phyloP scores from a whole-genome alignment of 805 yeast species.

The Nakazawaea molendinolei region DNA sequence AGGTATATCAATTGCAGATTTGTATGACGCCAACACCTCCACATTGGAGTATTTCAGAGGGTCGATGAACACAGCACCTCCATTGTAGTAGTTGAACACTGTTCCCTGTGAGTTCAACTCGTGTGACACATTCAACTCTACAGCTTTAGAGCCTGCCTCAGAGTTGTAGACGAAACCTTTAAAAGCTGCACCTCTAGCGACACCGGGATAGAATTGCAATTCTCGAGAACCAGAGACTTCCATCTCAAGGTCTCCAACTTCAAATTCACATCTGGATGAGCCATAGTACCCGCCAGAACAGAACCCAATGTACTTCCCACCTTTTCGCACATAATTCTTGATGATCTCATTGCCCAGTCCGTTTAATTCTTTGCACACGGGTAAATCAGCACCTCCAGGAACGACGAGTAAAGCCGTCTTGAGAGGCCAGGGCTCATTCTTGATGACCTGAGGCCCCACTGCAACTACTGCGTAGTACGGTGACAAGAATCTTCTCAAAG shows the following conservation, averaged over 20 bases:
- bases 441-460: constrained; percentile 54
- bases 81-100: constrained; percentile 60
- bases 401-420: constrained; percentile 75
- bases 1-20: constrained; percentile 46
- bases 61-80: constrained; percentile 83
- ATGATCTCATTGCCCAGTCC: constrained; percentile 63
- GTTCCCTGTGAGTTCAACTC: constrained; percentile 23
- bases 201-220: constrained; percentile 75
- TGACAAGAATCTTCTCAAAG: constrained; percentile 66
- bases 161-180: constrained; percentile 75
- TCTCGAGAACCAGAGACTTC: constrained; percentile 88
- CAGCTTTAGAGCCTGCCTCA: constrained; percentile 70
- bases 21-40: constrained; percentile 67
- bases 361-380: constrained; percentile 66
- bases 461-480: constrained; percentile 85
- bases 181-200: constrained; percentile 73
- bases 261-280: constrained; percentile 72
- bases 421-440: constrained; percentile 81
- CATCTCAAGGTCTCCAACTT: constrained; percentile 57
- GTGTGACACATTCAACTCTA: constrained; percentile 32
- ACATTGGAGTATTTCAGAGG: constrained; percentile 56
- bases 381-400: constrained; percentile 97
- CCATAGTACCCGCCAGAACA: constrained; percentile 96
- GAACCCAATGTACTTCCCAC: constrained; percentile 81
- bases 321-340: constrained; percentile 57